Base-by-base conservation (phyloP, 805 yeast genomes). In the Ogataea salicorniae region DNA sequence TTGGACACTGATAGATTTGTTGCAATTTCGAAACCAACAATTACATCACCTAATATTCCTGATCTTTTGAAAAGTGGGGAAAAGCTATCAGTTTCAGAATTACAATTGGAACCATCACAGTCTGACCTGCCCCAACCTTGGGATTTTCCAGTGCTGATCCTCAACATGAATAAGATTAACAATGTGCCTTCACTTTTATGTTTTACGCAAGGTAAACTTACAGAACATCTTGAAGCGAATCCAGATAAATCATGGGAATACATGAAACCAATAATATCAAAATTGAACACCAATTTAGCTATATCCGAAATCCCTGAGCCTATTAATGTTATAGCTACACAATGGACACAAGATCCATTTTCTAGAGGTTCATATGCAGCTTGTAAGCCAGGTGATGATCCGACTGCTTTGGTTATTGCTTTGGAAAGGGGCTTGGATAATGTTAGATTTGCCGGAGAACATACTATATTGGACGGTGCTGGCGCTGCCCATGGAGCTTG, bases 401-500 rank as follows among this genome's bases (percentile, higher is more conserved):
- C 95, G 0, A 69, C 78, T 9, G 83, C 78, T 45, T 62, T 80
- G 16, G 76, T 84, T 0, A 61, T 80, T 15, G 84, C 83, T n/a
- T 71, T 87, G 48, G 71, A 77, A 17, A 76, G 77, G 22, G 87
- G 89, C 0, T 68, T 75, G 18, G 80, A 74, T 13, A 70, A 73
- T 8, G 67, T 90, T 2, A 71, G 96, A 39, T 90, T 90, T 71
- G 96, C 96, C 0, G 97, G 97, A 7, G 97, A 90, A 60, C 96
- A 90, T 62, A 85, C 96, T 0, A 79, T 81, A 20, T 67, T 79
- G 55, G 96, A 88, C 54, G 96, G 95, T 7, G 85, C 89, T 15
- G 97, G 97, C 0, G 90, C 96, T 56, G 94, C 85, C 5, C 95
- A 90, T 61, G 97, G 96, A 0, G 96, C 96, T 0, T 88, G 87